Evolutionary conservation across 2,329 filamentous ascomycete species (phyloP).

Genomic region (Cladosporium halotolerans): DNA sequence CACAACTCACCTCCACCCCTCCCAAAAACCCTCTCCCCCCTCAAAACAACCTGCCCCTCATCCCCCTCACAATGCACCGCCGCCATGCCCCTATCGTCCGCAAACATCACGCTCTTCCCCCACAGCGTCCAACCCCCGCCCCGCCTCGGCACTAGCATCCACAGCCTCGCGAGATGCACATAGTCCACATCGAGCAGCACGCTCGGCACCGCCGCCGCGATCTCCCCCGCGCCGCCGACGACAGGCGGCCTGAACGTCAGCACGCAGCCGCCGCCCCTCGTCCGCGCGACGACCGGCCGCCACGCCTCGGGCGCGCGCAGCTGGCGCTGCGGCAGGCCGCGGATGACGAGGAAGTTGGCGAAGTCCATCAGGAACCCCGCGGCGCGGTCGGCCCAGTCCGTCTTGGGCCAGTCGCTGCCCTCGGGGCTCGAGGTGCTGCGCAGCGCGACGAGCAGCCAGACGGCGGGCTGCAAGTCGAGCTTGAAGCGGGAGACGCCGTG

Average conservation of each 20-base stretch:
- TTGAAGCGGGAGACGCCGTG: slow-evolving; percentile 29
- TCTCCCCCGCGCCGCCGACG: slow-evolving; percentile 1
- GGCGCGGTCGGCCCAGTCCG: slow-evolving; percentile 24
- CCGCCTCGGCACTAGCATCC: slow-evolving; percentile 33
- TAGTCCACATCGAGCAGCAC: slow-evolving; percentile 28
- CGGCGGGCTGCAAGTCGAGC: slow-evolving; percentile 25
- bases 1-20: slow-evolving; percentile 2
- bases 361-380: slow-evolving; percentile 31
- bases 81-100: slow-evolving; percentile 28
- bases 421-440: slow-evolving; percentile 25
- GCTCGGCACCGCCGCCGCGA: slow-evolving; percentile 24
- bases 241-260: slow-evolving; percentile 26
- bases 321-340: slow-evolving; percentile 28
- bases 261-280: slow-evolving; percentile 20
- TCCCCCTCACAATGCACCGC: slow-evolving; percentile 19
- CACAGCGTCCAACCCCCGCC: slow-evolving; percentile 34
- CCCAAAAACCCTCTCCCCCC: slow-evolving; percentile 19
- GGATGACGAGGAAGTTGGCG: slow-evolving; percentile 30
- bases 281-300: slow-evolving; percentile 25
- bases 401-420: slow-evolving; percentile 23
- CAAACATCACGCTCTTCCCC: slow-evolving; percentile 36
- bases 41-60: slow-evolving; percentile 14
- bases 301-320: slow-evolving; percentile 24
- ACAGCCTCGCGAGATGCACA: slow-evolving; percentile 28
- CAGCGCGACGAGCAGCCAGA: slow-evolving; percentile 31